Percentiles rank a stretch among this genome's conserved stretches.
phyloP scores from a whole-genome alignment of 768 basidiomycete species.

The Termitomyces sp. region DNA sequence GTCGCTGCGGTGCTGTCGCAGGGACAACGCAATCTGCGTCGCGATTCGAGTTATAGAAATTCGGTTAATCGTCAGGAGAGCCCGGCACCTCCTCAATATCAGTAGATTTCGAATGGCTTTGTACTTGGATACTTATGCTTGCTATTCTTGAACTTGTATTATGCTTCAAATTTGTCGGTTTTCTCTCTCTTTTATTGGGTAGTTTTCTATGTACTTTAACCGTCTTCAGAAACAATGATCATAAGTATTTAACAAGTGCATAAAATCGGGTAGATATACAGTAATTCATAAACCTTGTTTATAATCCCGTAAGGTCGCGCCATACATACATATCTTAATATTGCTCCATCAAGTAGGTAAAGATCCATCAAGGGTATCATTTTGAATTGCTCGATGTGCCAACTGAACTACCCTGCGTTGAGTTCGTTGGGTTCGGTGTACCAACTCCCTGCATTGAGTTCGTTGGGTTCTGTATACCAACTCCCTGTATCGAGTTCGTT shows the following conservation, averaged over 20 bases:
- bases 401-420: too few species aligned
- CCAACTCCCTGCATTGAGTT: too few species aligned
- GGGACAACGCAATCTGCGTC: conserved; percentile 6
- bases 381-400: too few species aligned
- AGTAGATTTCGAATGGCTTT: too few species aligned
- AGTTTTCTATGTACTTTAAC: background rate
- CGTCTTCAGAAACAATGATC: background rate
- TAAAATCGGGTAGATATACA: background rate
- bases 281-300: background rate
- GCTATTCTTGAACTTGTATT: background rate
- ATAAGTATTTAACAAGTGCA: background rate
- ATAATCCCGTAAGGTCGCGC: background rate
- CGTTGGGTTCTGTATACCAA: too few species aligned
- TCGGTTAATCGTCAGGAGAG: conserved; percentile 4
- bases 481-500: too few species aligned
- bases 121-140: background rate
- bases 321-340: background rate
- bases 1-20: conserved; percentile 23
- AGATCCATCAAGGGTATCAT: background rate
- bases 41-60: background rate
- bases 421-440: too few species aligned
- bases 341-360: background rate
- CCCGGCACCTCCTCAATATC: conserved; percentile 16
- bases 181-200: background rate
- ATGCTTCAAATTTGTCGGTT: background rate